Base-by-base conservation (phyloP, 352 stramenopile species). In the Globisporangium irregulare region DNA sequence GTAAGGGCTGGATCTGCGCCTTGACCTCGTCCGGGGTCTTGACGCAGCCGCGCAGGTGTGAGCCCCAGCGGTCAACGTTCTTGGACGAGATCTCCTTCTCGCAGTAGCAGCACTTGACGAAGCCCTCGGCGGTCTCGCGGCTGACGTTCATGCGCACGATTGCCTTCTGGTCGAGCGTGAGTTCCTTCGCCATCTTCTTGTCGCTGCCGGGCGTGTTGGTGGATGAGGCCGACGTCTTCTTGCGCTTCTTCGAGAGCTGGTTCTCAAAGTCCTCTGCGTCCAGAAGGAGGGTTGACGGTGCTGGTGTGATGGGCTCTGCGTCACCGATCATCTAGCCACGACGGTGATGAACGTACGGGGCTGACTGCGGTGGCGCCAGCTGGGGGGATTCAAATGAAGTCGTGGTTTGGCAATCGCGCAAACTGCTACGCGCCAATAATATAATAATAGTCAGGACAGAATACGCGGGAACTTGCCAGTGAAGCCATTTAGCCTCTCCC, bases 41-140 rank as follows among this genome's bases (percentile, higher is more conserved):
- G 60, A 80, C 57, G 68, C 86, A 94, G 18, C 84, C 83, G 25
- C 86, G 86, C 66, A 94, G 61, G 62, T 94, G 86, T 36, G 86
- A 94, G 14, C 82, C 86, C 86, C 86, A 94, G 20, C 86, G 86
- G 61, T 94, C 86, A 1, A 94, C 79, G 67, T 94, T 94, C 67
- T 88, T 89, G 50, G 81, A 90, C 57, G 86, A 77, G 70, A 94
- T 94, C 70, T 94, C 86, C 70, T 94, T 94, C 54, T 90, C 82
- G 71, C 86, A 94, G 73, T 90, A 92, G 72, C 74, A 82, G 73
- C 86, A 94, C 74, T 91, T 94, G 71, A 91, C 77, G 36, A 77
- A 50, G 22, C 81, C 84, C 10, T 92, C 86, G 32, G 78, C 73
- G 22, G 70, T 73, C 63, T 86, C 78, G 62, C 86, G 84, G 46